Base-by-base conservation (phyloP, 2,329 filamentous ascomycete species). In the Fonsecaea multimorphosa region DNA sequence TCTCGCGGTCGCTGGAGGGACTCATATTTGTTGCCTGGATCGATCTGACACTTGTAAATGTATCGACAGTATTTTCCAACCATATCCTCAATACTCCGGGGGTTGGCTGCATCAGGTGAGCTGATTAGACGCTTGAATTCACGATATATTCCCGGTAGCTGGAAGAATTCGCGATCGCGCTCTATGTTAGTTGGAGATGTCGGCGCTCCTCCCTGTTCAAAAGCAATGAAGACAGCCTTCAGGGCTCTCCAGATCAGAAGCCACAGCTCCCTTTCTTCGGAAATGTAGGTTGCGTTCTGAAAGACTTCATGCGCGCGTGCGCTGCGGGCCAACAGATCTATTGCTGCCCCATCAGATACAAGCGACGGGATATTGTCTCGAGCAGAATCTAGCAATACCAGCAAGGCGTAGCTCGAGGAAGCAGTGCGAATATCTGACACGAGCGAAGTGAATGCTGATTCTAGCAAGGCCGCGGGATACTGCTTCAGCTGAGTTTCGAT, bases 51-150 rank as follows among this genome's bases (percentile, higher is more conserved):
- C 27, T 65, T 22, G 27, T 57, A 34, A 57, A 71, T 68, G 44
- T 61, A 59, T 5, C 56, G 60, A 46, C 69, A 71, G 36, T 71
- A 71, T 51, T 63, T 55, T 22, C 44, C 64, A 19, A 71, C 70
- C 29, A 70, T 65, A 19, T 68, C 61, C 38, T 71, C 68, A 24
- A 67, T 67, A 29, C 34, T 54, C 55, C 63, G 63, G 16, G 68
- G 66, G 44, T 67, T 67, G 24, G 63, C 55, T 19, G 67, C 63
- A 19, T 70, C 68, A 8, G 64, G 56, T 38, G 61, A n/a, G 22
- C 36, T 29, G n/a, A 49, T 51, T 36, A 65, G 44, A 34, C 40
- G 40, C 24, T 59, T 46, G n/a, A 68, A 49, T 19, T 60, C 56
- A 29, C 29, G n/a, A 44, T 32, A 38, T 2, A 65, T 38, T n/a